Evolutionary conservation across 2,329 filamentous ascomycete species (phyloP), one percentile per base, ranked within the genome.

Genomic region (Penicillium sp.): DNA sequence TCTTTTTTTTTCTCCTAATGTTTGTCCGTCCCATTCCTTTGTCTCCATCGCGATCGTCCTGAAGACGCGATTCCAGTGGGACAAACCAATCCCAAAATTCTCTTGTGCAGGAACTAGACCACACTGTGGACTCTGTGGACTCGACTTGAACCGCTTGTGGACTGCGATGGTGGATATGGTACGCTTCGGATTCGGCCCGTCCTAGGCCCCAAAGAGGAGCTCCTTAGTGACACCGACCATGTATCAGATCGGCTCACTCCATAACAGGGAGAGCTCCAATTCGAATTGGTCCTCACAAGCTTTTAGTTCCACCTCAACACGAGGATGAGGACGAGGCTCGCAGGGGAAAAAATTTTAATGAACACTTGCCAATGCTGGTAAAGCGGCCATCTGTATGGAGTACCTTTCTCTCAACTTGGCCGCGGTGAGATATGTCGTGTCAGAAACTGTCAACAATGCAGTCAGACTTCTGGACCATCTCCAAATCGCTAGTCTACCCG

Each of bases 141-240:
- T 45, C 16, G 46, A 42, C 37, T 9, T 26, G 8, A 13, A 37
- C 29, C 33, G 18, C 46, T 28, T 48, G 31, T 43, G 39, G 23
- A 43, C 11, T 43, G 9, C 23, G 8, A 43, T 28, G 28, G 42
- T 45, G 28, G 42, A n/a, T 45, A 26, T 37, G 13, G 45, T 42
- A 39, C 28, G 37, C 57, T 52, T 56, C 47, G 48, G 55, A 60
- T 54, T 63, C 57, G 57, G 61, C 47, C 59, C 59, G 53, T 26
- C 42, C 26, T 24, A 45, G 21, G 39, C n/a, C 23, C 10, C 9
- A 16, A 28, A 28, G 13, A 26, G 39, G n/a, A 48, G 28, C 37
- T 42, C 34, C 14, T 19, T 44, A 58, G 31, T 29, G 42, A 31
- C 51, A 40, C 39, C 31, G 43, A 55, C 50, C 31, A 33, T 49